Evolutionary conservation across 306 rosid species (phyloP).

Genomic region (Quercus robur): DNA sequence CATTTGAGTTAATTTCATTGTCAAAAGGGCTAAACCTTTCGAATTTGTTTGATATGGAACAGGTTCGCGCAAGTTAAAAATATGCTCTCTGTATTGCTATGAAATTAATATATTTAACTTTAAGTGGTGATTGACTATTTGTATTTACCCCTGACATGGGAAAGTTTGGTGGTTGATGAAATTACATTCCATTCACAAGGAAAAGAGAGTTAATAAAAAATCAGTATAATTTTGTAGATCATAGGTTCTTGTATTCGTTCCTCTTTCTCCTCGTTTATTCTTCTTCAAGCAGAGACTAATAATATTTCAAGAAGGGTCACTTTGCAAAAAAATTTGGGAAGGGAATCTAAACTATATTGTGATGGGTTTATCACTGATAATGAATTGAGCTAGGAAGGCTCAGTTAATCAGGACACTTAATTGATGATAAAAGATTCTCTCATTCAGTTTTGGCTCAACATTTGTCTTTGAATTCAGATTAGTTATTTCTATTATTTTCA

Average conservation of each 20-base stretch:
- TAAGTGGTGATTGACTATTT: not conserved
- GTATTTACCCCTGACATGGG: not conserved
- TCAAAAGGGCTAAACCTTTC: conserved; percentile 92
- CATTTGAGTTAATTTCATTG: conserved; percentile 94
- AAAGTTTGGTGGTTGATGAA: not conserved
- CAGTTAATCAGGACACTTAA: not conserved
- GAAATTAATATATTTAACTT: conserved; percentile 1
- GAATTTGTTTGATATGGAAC: conserved; percentile 85
- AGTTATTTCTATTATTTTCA: not conserved
- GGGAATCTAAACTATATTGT: not conserved
- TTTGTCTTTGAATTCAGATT: not conserved
- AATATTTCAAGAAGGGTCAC: not conserved
- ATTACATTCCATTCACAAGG: not conserved
- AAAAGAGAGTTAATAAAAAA: not conserved
- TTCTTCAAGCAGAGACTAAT: not conserved
- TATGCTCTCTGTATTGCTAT: conserved; percentile 4
- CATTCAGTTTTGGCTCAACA: not conserved
- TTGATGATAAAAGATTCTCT: not conserved
- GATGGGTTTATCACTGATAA: not conserved
- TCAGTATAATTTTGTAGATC: not conserved
- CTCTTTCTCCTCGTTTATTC: not conserved
- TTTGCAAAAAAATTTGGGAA: not conserved
- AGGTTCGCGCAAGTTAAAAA: conserved; percentile 43
- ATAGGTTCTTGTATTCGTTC: no score
- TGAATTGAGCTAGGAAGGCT: not conserved